Base-by-base conservation (phyloP, 2,329 filamentous ascomycete genomes). In the Pestalotiopsis sp. region DNA sequence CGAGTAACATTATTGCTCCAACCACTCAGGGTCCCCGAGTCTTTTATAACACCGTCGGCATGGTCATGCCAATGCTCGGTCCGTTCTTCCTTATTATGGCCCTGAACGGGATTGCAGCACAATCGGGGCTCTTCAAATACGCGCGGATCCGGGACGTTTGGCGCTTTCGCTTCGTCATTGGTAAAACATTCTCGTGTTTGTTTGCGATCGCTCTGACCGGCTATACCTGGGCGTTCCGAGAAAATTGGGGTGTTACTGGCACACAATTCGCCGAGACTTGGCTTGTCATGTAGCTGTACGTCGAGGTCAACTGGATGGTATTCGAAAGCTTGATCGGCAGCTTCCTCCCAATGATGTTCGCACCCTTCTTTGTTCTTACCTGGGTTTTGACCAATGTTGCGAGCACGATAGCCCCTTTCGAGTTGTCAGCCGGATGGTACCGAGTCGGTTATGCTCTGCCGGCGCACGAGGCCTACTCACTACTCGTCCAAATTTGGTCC, bases 51-150 rank as follows among this genome's bases (percentile, higher is more conserved):
- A 85, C 82, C 0, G 72, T 84, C 6, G 76, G 79, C 3, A 79
- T 84, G 65, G 80, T 83, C 61, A 76, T 85, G 39, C 79, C 83
- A n/a, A 72, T 85, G 12, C 79, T 85, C 41, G 80, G 82, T 67
- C 80, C 85, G 70, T 85, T 85, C 76, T 85, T 85, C 77, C 85
- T 81, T 70, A 74, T 85, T 13, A 78, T 82, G 36, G 79, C 78
- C 58, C 72, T 85, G 69, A 85, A 85, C 71, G 82, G 81, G 14
- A 75, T 85, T n/a, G 79, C 77, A 58, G 69, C 67, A 3, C 73
- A 79, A 59, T 81, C 81, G 70, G 75, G 79, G 5, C 72, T 84
- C 20, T 83, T 80, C 73, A 71, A 68, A n/a, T 64, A 71, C 17
- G 61, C 82, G 36, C 11, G 61, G 17, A 72, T 23, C 73, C 79